A percentile compares a stretch with the other conserved stretches of the same genome.
Conservation (phyloP, 495 filamentous ascomycete genomes). For the Chaetomidium leptoderma region DNA sequence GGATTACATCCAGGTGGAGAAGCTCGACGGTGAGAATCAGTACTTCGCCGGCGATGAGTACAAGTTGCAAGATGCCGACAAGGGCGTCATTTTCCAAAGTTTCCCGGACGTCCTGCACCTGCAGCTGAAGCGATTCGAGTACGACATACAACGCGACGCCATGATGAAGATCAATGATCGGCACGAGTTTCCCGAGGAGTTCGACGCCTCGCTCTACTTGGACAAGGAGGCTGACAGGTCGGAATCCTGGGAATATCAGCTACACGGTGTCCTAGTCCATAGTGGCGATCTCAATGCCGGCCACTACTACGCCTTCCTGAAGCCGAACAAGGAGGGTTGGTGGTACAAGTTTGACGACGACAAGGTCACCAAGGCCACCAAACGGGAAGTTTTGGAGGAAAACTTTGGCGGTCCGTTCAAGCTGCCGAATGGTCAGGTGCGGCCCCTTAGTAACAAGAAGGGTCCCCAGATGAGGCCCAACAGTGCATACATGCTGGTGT, state of each 20-base stretch:
- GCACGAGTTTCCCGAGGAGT: conserved; percentile 92
- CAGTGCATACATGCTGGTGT: conserved; percentile 97
- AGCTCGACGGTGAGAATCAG: conserved; percentile 95
- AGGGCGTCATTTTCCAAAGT: conserved; percentile 93
- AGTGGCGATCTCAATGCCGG: conserved; percentile 95
- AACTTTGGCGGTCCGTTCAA: conserved; percentile 91
- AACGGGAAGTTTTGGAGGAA: conserved; percentile 88
- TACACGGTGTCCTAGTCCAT: conserved; percentile 95
- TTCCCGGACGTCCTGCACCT: conserved; percentile 95
- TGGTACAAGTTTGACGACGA: conserved; percentile 99
- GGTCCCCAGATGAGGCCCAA: conserved; percentile 51
- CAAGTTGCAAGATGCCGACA: conserved; percentile 92
- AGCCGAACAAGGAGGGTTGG: conserved; percentile 82
- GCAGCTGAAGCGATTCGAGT: conserved; percentile 96
- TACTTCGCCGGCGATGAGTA: conserved; percentile 86
- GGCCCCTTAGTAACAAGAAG: conserved; percentile 39
- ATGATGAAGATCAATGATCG: conserved; percentile 99
- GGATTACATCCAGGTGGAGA: conserved; percentile 95
- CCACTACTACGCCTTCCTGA: conserved; percentile 98
- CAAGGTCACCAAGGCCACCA: conserved; percentile 85
- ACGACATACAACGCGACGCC: conserved; percentile 88
- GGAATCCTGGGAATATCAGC: conserved; percentile 82
- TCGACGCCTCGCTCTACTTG: conserved; percentile 85
- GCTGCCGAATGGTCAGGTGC: conserved; percentile 46
- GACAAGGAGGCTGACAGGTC: conserved; percentile 80